Percentiles rank a stretch among this genome's conserved stretches.
phyloP scores from a whole-genome alignment of 2,329 filamentous ascomycete genomes.

The Curvularia spicifera region DNA sequence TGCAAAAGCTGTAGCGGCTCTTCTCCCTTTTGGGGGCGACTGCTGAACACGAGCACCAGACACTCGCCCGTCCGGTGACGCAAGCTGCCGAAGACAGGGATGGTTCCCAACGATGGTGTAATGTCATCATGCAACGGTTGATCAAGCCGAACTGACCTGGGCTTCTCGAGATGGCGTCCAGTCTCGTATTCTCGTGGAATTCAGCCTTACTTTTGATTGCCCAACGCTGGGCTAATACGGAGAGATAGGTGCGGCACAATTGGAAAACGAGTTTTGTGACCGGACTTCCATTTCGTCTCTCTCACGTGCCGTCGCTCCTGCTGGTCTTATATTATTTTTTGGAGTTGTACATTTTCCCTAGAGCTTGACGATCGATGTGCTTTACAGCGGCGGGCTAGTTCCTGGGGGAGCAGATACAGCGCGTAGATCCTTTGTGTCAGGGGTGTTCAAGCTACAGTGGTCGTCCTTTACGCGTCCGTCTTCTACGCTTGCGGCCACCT shows the following conservation, averaged over 20 bases:
- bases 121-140: background rate
- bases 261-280: background rate
- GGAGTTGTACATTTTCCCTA: conserved; percentile 1
- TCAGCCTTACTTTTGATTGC: conserved; percentile 5
- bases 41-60: conserved; percentile 1
- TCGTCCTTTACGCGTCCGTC: conserved; percentile 1
- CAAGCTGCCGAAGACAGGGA: conserved; percentile 5
- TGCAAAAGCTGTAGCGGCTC: background rate
- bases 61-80: conserved; percentile 1
- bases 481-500: conserved; percentile 8
- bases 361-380: conserved; percentile 2
- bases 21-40: background rate
- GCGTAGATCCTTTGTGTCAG: background rate
- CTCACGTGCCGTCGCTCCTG: background rate
- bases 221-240: background rate
- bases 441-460: conserved; percentile 4
- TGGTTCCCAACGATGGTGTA: background rate
- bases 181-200: background rate
- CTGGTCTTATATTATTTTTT: background rate
- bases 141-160: background rate
- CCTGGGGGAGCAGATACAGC: conserved; percentile 2
- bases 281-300: background rate
- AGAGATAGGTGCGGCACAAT: background rate
- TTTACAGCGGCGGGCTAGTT: conserved; percentile 2
- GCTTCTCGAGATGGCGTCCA: background rate